A percentile compares a stretch with the other conserved stretches of the same genome.
Conservation (phyloP, 164 flowering plant species). For the Magnolia sinica region DNA sequence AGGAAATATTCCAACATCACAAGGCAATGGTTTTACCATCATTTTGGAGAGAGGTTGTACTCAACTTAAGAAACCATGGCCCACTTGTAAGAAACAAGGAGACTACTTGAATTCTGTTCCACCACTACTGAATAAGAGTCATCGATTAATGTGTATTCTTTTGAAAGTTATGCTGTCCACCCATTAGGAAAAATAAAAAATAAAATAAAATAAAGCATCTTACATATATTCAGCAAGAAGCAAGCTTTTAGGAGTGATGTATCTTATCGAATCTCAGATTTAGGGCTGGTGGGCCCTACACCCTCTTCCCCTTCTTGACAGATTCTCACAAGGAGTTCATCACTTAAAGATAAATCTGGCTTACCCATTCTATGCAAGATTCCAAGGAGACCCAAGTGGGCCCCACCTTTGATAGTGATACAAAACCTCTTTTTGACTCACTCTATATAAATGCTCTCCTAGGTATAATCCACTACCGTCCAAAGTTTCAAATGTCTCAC, state of each 20-base stretch:
- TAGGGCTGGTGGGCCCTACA: neutral
- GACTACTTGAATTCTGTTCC: neutral
- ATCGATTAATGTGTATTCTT: neutral
- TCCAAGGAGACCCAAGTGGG: neutral
- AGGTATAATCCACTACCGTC: neutral
- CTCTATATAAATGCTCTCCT: neutral
- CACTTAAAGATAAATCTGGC: neutral
- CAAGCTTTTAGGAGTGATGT: neutral
- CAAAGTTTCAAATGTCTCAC: neutral
- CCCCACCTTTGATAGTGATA: neutral
- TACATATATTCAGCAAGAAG: neutral
- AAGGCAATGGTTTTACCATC: neutral
- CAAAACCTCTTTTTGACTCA: neutral
- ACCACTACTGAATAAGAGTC: neutral
- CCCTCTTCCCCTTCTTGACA: neutral
- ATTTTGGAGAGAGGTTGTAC: neutral
- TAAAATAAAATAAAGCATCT: too few species aligned
- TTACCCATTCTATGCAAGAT: neutral
- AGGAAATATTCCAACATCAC: neutral
- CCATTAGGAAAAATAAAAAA: too few species aligned
- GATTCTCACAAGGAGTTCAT: neutral
- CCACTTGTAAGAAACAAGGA: neutral
- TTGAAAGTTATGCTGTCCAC: neutral
- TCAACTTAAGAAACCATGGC: neutral
- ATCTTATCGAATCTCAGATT: neutral